Conservation (phyloP, 129 eudicot species). For the Chrysanthemum seticuspe region DNA sequence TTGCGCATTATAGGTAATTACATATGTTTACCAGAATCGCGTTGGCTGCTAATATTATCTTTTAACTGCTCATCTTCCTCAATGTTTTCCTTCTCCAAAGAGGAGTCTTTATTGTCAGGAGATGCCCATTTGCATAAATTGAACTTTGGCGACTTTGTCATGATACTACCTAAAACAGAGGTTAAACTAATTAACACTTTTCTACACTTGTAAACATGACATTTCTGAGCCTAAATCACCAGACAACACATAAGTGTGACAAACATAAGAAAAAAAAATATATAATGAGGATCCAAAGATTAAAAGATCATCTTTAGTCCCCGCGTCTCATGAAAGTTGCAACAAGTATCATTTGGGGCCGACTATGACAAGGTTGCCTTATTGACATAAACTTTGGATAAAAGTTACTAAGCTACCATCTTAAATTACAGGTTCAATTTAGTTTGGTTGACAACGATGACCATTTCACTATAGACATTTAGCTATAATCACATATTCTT, state of each 20-base stretch:
- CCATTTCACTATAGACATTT: no score
- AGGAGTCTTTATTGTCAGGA: conserved; percentile 30
- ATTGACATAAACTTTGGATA: neutral
- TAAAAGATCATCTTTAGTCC: neutral
- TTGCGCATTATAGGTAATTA: neutral
- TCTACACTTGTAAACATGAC: neutral
- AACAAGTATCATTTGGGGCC: neutral
- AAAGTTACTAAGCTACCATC: neutral
- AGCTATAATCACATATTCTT: no score
- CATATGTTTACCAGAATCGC: conserved; percentile 33
- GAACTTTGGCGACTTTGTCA: conserved; percentile 47
- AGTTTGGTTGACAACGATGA: neutral
- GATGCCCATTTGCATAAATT: conserved; percentile 70
- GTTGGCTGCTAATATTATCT: conserved; percentile 29
- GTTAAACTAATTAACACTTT: neutral
- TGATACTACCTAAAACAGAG: conserved; percentile 35
- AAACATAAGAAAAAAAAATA: neutral
- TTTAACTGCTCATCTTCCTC: conserved; percentile 44
- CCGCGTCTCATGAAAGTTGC: neutral
- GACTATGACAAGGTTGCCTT: neutral
- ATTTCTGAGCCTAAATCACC: neutral
- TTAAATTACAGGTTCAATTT: neutral
- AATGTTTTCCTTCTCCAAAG: conserved; percentile 35
- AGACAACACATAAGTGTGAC: neutral
- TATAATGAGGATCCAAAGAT: neutral